Conservation (phyloP, 768 basidiomycete species). For the Gloeophyllum trabeum region DNA sequence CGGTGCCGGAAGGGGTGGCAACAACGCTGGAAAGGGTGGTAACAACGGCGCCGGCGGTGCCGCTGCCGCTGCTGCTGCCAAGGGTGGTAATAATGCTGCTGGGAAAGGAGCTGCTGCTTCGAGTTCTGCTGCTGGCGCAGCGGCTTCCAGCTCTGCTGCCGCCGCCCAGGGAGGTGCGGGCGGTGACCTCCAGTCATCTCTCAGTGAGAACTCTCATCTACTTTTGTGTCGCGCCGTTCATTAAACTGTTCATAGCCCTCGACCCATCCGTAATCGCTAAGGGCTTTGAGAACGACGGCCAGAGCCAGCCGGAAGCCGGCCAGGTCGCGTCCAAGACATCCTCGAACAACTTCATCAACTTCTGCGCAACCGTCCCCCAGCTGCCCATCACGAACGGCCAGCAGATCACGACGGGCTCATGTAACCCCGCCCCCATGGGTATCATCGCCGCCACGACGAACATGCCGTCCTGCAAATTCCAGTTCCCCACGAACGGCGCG, state of each 20-base stretch:
- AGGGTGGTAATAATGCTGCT: conserved; percentile 2
- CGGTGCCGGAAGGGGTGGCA: neutral
- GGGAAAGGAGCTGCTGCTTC: conserved; percentile 1
- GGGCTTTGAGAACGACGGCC: conserved; percentile 40
- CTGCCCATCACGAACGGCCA: conserved; percentile 34
- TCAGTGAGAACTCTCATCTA: conserved; percentile 4
- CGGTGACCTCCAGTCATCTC: conserved; percentile 1
- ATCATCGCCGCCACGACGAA: conserved; percentile 28
- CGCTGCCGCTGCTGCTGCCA: neutral
- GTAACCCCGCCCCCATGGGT: conserved; percentile 43
- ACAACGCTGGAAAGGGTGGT: neutral
- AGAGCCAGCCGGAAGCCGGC: conserved; percentile 28
- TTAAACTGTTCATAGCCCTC: conserved; percentile 21
- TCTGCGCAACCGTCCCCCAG: conserved; percentile 24
- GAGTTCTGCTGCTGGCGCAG: neutral
- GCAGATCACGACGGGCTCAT: conserved; percentile 25
- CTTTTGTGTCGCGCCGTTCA: no score
- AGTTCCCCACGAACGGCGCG: conserved; percentile 24
- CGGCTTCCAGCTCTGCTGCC: conserved; percentile 3
- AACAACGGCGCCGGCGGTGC: neutral
- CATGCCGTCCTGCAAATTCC: conserved; percentile 39
- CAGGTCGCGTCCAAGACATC: conserved; percentile 42
- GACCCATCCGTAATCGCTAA: conserved; percentile 32
- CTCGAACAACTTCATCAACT: conserved; percentile 60
- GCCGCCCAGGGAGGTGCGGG: conserved; percentile 1